Evolutionary conservation across 306 rosid genomes (phyloP).

Genomic region (Neltuma alba): DNA sequence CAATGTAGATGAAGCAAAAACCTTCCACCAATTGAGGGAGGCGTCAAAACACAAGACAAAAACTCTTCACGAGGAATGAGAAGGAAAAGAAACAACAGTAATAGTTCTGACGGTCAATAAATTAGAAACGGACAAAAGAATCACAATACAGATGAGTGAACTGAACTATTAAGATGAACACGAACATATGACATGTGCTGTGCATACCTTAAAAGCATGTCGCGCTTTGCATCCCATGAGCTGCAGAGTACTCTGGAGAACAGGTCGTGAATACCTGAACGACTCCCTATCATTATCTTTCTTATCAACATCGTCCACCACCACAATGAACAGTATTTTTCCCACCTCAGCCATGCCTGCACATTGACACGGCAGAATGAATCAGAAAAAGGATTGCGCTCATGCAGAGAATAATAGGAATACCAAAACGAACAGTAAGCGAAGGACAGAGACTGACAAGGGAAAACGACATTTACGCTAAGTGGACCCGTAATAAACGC

Average conservation of each 20-base stretch:
- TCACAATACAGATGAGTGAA: not conserved
- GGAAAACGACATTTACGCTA: not conserved
- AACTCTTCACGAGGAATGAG: not conserved
- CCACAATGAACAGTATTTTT: constrained; percentile 68
- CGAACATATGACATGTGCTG: not conserved
- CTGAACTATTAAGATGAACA: not conserved
- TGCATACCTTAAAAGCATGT: constrained; percentile 78
- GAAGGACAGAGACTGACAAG: not conserved
- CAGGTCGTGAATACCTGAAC: constrained; percentile 73
- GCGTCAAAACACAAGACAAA: not conserved
- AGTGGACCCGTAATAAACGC: constrained; percentile 5
- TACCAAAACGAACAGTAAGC: not conserved
- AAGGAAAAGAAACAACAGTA: not conserved
- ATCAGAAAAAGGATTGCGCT: not conserved
- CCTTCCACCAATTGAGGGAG: not conserved
- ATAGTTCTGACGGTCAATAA: not conserved
- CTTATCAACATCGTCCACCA: constrained; percentile 57
- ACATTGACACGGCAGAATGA: constrained; percentile 5
- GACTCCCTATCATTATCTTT: constrained; percentile 30
- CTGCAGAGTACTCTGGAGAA: constrained; percentile 82
- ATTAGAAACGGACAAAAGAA: not conserved
- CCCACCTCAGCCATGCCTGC: constrained; percentile 38
- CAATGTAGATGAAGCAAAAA: not conserved
- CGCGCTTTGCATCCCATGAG: constrained; percentile 89
- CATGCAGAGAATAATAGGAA: constrained; percentile 9